These are phyloP conservation scores for Zasmidium angulare DNA, from an alignment of 2,329 filamentous ascomycete species.

Conservation along the genomic window DNA sequence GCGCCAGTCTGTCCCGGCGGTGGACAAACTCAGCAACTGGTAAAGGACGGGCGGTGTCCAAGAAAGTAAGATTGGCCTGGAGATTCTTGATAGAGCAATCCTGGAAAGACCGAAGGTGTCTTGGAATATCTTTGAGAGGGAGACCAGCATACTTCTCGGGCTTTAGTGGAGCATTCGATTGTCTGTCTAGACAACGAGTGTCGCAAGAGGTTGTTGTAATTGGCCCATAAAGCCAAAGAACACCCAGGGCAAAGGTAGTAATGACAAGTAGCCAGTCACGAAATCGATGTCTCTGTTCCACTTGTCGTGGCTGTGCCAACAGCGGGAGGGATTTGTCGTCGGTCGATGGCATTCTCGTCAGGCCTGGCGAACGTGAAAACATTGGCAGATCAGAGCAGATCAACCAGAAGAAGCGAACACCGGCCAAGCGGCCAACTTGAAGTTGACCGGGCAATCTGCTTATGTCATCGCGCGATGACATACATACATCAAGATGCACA, in stretches of 20 bases:
- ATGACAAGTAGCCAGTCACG: not conserved
- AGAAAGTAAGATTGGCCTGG: constrained; percentile 47
- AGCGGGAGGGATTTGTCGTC: not conserved
- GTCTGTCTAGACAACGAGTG: not conserved
- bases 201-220: not conserved
- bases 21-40: constrained; percentile 53
- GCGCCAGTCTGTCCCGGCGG: constrained; percentile 57
- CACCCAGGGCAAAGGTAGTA: not conserved
- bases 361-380: too few species aligned
- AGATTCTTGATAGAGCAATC: constrained; percentile 57
- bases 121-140: constrained; percentile 14
- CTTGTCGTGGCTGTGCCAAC: not conserved
- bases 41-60: constrained; percentile 52
- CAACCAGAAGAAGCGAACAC: too few species aligned
- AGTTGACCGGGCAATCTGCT: too few species aligned
- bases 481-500: too few species aligned
- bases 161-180: not conserved
- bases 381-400: too few species aligned
- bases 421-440: too few species aligned
- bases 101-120: constrained; percentile 32
- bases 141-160: not conserved
- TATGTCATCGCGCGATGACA: too few species aligned
- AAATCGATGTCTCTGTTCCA: not conserved
- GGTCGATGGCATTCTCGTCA: not conserved
- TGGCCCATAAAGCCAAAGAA: not conserved